Evolutionary conservation across 2,329 filamentous ascomycete species (phyloP).

Genomic region (Diaporthe humulicola): DNA sequence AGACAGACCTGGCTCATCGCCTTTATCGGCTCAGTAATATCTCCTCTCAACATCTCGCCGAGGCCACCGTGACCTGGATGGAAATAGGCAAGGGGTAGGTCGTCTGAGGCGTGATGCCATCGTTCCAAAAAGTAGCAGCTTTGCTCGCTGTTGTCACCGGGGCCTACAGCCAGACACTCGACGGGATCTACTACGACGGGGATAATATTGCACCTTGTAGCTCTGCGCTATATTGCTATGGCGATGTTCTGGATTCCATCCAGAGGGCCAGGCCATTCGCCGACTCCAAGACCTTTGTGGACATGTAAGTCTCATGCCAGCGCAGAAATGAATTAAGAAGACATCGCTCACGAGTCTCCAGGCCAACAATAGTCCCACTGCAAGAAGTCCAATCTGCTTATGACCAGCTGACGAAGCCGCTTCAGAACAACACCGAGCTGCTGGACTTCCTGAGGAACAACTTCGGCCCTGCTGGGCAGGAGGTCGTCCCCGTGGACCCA

Average conservation of each 20-base stretch:
- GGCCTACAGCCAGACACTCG: slow-evolving; percentile 44
- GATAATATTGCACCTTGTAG: slow-evolving; percentile 74
- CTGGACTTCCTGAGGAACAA: slow-evolving; percentile 72
- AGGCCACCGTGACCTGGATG: background rate
- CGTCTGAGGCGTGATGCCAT: background rate
- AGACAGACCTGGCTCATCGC: background rate
- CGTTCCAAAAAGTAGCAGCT: background rate
- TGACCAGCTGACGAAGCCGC: slow-evolving; percentile 68
- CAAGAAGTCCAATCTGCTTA: slow-evolving; percentile 74
- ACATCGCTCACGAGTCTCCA: slow-evolving; percentile 5
- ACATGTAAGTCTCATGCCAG: slow-evolving; percentile 64
- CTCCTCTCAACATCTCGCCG: background rate
- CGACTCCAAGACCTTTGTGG: slow-evolving; percentile 80
- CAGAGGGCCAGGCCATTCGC: slow-evolving; percentile 74
- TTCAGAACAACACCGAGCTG: slow-evolving; percentile 73
- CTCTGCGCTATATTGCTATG: slow-evolving; percentile 76
- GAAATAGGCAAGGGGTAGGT: background rate
- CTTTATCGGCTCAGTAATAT: background rate
- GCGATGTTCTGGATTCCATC: slow-evolving; percentile 72
- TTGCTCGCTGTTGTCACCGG: background rate
- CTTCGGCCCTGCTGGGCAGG: slow-evolving; percentile 74
- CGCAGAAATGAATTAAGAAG: background rate
- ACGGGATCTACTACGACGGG: slow-evolving; percentile 71
- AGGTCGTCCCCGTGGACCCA: slow-evolving; percentile 67
- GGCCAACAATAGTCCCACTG: slow-evolving; percentile 71